phyloP scores from a whole-genome alignment of 1,284 basidiomycete genomes.

The Volvariella volvacea region DNA sequence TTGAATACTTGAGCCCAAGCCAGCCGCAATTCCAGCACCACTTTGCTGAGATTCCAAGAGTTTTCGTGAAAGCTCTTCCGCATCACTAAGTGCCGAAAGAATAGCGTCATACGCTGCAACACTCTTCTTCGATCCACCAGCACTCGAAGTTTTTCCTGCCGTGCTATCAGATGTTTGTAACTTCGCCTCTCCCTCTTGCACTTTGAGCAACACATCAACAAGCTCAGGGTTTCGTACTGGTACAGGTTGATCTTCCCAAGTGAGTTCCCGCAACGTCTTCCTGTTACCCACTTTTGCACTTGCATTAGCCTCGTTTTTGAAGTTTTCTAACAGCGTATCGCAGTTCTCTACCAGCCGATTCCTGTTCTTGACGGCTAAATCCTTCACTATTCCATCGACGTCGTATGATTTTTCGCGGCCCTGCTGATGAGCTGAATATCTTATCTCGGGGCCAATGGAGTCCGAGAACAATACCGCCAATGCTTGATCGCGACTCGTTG shows the following conservation, averaged over 20 bases:
- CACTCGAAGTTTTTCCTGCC: constrained; percentile 24
- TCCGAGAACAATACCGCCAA: constrained; percentile 83
- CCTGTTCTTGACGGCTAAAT: constrained; percentile 57
- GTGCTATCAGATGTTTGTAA: constrained; percentile 23
- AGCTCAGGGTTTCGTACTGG: constrained; percentile 89
- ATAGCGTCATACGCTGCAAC: constrained; percentile 83
- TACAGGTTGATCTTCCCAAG: constrained; percentile 81
- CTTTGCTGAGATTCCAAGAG: constrained; percentile 78
- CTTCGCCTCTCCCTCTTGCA: constrained; percentile 71
- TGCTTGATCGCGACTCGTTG: constrained; percentile 87
- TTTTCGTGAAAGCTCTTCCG: constrained; percentile 76
- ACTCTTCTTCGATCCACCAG: constrained; percentile 54
- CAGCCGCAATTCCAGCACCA: constrained; percentile 15
- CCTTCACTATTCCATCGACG: constrained; percentile 73
- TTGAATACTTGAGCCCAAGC: constrained; percentile 27
- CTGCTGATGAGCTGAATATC: constrained; percentile 89
- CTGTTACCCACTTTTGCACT: constrained; percentile 36
- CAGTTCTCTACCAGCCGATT: constrained; percentile 61
- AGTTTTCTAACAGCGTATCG: constrained; percentile 46
- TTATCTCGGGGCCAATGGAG: constrained; percentile 84
- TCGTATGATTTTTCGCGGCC: constrained; percentile 74
- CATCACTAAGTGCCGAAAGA: constrained; percentile 79
- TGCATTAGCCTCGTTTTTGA: constrained; percentile 38
- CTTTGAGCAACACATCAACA: constrained; percentile 80
- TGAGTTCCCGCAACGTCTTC: constrained; percentile 52